Evolutionary conservation across 2,329 filamentous ascomycete genomes (phyloP), one percentile per base, ranked within the genome.

Genomic region (Chrysoporthe deuterocubensis): DNA sequence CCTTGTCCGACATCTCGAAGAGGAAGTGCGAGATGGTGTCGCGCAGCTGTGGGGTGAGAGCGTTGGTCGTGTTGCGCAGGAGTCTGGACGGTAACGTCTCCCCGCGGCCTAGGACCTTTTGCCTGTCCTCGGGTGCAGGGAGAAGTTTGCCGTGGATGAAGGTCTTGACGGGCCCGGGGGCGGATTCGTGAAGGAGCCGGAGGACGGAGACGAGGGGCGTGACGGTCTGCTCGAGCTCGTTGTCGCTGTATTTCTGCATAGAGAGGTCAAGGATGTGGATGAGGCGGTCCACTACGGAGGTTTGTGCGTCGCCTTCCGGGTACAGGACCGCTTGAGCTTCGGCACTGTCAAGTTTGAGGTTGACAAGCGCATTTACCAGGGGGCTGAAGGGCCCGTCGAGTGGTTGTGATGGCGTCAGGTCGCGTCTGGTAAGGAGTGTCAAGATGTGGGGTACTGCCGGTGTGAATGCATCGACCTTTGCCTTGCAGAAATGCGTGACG

Each of bases 1-100:
- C 90, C 73, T 90, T 92, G 71, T 90, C 91, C 0, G 94, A 97
- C 40, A 98, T 84, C 71, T 96, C 92, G 76, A 96, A 99, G 70
- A 97, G 86, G 34, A 99, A 83, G 42, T 90, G 85, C 0, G 92
- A 92, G 64, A 97, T 90, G 21, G 88, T 87, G 59, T 92, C 89
- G 21, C 93, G 88, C 3, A 97, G 81, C 50, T 90, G 89, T 0
- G 92, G 88, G 0, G 92, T 86, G 56, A 88, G 79, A 0, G 94
- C 87, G 16, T 92, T 92, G 5, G 90, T 92, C 2, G 92, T 93
- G 52, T 96, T 87, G 65, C 89, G 88, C 62, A 99, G 85, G 1
- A 99, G 82, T 69, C 89, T 88, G 2, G 93, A 90, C 1, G 95
- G 86, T 0, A 98, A 81, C 0, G 90, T 92, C 40, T 89, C 83